These are phyloP conservation scores for Adiantum capillusveneris DNA, from an alignment of 75 land plant genomes.

Conservation along the genomic window DNA sequence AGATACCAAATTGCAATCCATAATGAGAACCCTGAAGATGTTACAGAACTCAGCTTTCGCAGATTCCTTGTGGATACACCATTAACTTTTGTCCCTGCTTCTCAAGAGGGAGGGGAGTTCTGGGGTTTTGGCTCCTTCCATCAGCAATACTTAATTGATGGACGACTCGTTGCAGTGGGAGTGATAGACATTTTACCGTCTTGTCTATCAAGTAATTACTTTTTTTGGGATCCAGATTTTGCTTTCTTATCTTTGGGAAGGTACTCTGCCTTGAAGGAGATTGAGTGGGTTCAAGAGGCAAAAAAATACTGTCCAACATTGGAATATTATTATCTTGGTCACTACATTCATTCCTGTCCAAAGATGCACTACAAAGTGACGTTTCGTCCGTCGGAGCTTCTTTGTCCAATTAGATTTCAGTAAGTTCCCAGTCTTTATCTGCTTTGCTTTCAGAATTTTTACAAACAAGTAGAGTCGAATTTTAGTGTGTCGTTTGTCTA, in stretches of 20 bases:
- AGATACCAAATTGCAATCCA: slow-evolving; percentile 33
- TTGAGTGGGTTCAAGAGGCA: slow-evolving; percentile 22
- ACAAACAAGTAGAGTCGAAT: too few species aligned
- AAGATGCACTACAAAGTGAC: slow-evolving; percentile 43
- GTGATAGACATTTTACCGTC: slow-evolving; percentile 34
- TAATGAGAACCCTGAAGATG: slow-evolving; percentile 24
- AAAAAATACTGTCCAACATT: slow-evolving; percentile 17
- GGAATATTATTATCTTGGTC: slow-evolving; percentile 35
- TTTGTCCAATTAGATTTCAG: slow-evolving; percentile 25
- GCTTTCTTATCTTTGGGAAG: slow-evolving; percentile 37
- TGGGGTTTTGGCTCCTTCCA: slow-evolving; percentile 37
- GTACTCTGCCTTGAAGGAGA: slow-evolving; percentile 36
- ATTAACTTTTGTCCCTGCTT: slow-evolving; percentile 8
- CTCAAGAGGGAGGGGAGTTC: slow-evolving; percentile 5
- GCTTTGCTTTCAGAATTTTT: too few species aligned
- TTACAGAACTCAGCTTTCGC: slow-evolving; percentile 18
- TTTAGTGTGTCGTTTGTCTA: too few species aligned
- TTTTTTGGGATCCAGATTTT: slow-evolving; percentile 42
- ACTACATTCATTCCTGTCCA: slow-evolving; percentile 40
- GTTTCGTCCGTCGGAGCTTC: slow-evolving; percentile 33
- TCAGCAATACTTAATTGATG: slow-evolving; percentile 36
- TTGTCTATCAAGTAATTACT: slow-evolving; percentile 36
- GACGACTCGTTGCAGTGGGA: slow-evolving; percentile 32
- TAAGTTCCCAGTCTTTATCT: too few species aligned
- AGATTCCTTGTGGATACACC: slow-evolving; percentile 35